Percentiles rank a stretch among this genome's conserved stretches.
phyloP scores from a whole-genome alignment of 345 rosid species.

The Bruguiera gymnorhiza region DNA sequence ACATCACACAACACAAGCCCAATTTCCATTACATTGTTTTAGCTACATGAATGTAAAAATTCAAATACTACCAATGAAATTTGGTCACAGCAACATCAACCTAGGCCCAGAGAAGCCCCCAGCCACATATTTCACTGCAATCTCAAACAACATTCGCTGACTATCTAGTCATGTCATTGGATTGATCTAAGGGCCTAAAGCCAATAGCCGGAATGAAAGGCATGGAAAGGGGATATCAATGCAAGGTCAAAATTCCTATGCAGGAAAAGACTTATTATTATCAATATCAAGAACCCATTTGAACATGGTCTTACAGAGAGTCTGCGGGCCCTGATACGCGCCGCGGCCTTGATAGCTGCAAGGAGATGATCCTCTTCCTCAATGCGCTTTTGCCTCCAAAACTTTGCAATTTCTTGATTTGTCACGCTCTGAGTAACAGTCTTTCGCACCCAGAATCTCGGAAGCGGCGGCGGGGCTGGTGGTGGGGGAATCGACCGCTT shows the following conservation, averaged over 20 bases:
- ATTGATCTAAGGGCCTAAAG: too few relatives aligned
- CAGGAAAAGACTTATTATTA: too few relatives aligned
- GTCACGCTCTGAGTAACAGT: conserved; percentile 48
- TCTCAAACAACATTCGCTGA: too few relatives aligned
- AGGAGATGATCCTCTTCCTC: conserved; percentile 82
- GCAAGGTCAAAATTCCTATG: too few relatives aligned
- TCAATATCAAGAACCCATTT: too few relatives aligned
- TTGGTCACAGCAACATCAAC: too few relatives aligned
- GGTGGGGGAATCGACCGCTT: conserved; percentile 31
- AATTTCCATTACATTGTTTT: neutral
- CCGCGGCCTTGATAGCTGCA: conserved; percentile 89
- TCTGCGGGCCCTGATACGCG: conserved; percentile 70
- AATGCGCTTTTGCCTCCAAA: conserved; percentile 68
- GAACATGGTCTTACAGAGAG: conserved; percentile 47
- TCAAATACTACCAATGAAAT: neutral
- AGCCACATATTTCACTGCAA: too few relatives aligned
- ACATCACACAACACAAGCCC: neutral
- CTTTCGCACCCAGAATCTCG: conserved; percentile 39
- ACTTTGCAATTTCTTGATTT: conserved; percentile 70
- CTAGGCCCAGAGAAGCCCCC: too few relatives aligned
- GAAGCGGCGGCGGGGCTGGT: conserved; percentile 52
- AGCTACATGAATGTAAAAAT: neutral
- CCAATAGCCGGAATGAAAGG: too few relatives aligned
- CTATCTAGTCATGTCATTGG: too few relatives aligned
- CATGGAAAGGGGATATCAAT: too few relatives aligned